Conservation (phyloP, 2,329 filamentous ascomycete species). For the Calonectria pteridis region DNA sequence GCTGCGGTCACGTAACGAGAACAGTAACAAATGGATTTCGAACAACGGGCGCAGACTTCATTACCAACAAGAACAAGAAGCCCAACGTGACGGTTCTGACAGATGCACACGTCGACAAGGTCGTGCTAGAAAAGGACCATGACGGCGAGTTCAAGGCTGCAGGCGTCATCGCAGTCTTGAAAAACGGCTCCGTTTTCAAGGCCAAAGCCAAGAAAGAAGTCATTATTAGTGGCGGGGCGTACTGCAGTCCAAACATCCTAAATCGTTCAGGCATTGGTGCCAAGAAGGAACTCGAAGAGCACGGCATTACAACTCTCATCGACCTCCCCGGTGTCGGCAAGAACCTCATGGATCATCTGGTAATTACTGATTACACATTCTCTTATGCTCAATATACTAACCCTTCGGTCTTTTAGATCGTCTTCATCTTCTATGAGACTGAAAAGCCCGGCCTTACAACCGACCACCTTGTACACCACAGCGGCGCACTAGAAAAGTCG, state of each 20-base stretch:
- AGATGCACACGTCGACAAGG: conserved; percentile 63
- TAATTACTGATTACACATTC: background rate
- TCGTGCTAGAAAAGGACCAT: conserved; percentile 57
- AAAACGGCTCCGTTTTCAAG: conserved; percentile 55
- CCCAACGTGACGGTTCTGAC: conserved; percentile 61
- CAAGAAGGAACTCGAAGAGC: conserved; percentile 54
- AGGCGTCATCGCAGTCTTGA: conserved; percentile 56
- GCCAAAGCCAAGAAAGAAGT: conserved; percentile 53
- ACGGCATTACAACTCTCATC: conserved; percentile 56
- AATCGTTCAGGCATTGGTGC: conserved; percentile 66
- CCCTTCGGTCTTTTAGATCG: conserved; percentile 51
- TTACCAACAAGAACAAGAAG: conserved; percentile 52
- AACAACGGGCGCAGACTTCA: conserved; percentile 67
- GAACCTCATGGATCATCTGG: conserved; percentile 61
- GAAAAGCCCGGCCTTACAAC: conserved; percentile 64
- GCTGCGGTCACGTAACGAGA: conserved; percentile 66
- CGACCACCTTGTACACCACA: conserved; percentile 68
- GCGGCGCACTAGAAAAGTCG: conserved; percentile 61
- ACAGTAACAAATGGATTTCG: conserved; percentile 65
- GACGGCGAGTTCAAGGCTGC: conserved; percentile 55
- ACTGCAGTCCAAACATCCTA: conserved; percentile 64
- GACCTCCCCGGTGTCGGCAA: conserved; percentile 62
- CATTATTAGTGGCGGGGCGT: conserved; percentile 60
- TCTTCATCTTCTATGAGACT: conserved; percentile 73
- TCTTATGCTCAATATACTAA: background rate